Evolutionary conservation across 1,139 yeast species (phyloP).

Genomic region (Pichiaceae sp.): DNA sequence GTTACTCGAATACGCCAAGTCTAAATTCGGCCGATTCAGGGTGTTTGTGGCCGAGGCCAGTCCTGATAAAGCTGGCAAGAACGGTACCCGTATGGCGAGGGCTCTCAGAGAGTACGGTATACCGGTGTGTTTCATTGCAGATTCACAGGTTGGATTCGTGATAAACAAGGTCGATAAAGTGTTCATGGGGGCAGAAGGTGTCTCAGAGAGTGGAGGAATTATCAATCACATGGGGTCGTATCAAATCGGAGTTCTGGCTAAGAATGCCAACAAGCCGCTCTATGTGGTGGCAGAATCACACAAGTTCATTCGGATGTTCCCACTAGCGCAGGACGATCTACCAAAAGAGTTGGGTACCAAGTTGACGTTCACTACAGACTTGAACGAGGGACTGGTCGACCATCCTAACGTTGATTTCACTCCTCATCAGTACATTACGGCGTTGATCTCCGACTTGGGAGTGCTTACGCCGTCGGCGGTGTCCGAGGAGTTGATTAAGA

Average conservation of each 20-base stretch:
- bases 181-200: conserved; percentile 97
- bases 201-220: conserved; percentile 97
- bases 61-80: conserved; percentile 49
- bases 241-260: conserved; percentile 90
- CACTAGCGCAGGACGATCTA: conserved; percentile 86
- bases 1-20: conserved; percentile 66
- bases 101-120: conserved; percentile 65
- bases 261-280: conserved; percentile 83
- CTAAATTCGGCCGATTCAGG: conserved; percentile 69
- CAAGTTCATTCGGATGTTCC: conserved; percentile 93
- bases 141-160: conserved; percentile 89
- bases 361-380: conserved; percentile 33
- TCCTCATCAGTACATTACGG: conserved; percentile 92
- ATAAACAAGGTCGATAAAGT: conserved; percentile 89
- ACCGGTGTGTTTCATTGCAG: conserved; percentile 88
- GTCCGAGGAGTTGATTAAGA: conserved; percentile 91
- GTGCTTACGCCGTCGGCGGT: conserved; percentile 97
- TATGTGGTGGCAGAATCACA: conserved; percentile 94
- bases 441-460: conserved; percentile 91
- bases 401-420: conserved; percentile 66
- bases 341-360: conserved; percentile 36
- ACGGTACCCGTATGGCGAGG: conserved; percentile 72
- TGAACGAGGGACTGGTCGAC: conserved; percentile 23
- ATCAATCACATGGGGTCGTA: conserved; percentile 93
- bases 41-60: conserved; percentile 92